Evolutionary conservation across 305 asterid species (phyloP).

Genomic region (Fraxinus sp.): DNA sequence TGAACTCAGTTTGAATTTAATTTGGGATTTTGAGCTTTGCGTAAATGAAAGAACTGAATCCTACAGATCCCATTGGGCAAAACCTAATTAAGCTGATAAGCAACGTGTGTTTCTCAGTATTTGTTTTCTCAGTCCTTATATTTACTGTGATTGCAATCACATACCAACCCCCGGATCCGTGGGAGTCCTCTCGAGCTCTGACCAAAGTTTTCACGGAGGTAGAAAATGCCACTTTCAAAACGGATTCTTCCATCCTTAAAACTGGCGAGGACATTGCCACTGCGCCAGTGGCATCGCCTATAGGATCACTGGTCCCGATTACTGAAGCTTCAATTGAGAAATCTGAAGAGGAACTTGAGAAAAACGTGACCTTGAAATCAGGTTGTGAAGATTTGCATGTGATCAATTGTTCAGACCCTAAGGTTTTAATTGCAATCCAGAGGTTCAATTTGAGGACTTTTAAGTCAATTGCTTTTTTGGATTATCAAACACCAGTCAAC

Average conservation of each 20-base stretch:
- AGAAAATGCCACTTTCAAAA: conserved; percentile 57
- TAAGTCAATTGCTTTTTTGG: conserved; percentile 59
- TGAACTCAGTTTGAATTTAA: conserved; percentile 27
- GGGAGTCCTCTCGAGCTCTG: conserved; percentile 75
- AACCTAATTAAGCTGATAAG: conserved; percentile 45
- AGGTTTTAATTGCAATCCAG: conserved; percentile 55
- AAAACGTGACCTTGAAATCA: conserved; percentile 42
- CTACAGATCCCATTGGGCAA: conserved; percentile 53
- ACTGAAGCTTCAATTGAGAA: conserved; percentile 61
- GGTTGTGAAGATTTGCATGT: conserved; percentile 52
- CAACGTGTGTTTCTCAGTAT: conserved; percentile 74
- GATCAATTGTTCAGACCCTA: conserved; percentile 82
- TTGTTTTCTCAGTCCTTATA: conserved; percentile 61
- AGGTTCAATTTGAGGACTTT: conserved; percentile 63
- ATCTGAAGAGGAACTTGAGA: conserved; percentile 48
- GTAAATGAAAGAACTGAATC: conserved; percentile 40
- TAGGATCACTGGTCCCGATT: conserved; percentile 40
- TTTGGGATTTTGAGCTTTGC: conserved; percentile 23
- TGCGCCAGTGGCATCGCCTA: conserved; percentile 42
- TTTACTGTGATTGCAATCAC: conserved; percentile 80
- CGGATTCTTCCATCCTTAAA: conserved; percentile 68
- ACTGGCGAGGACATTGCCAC: conserved; percentile 87
- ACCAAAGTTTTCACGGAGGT: conserved; percentile 46
- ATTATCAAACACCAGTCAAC: conserved; percentile 70
- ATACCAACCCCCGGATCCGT: conserved; percentile 93